A percentile compares a stretch with the other conserved stretches of the same genome.
Conservation (phyloP, 371 early-diverging fungal genomes). For the Apophysomyces trapeziformis region DNA sequence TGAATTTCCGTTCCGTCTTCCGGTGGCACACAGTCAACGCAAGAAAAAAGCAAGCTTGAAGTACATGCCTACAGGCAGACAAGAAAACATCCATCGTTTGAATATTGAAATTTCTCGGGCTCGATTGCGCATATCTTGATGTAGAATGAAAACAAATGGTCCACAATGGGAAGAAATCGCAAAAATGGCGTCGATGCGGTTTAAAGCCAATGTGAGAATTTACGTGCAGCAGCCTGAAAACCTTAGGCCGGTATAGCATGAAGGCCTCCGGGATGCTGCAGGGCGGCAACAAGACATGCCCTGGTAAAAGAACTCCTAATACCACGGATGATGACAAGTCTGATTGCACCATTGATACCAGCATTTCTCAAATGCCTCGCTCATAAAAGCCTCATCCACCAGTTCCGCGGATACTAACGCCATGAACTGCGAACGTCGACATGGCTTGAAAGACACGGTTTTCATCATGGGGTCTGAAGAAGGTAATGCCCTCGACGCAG, state of each 20-base stretch:
- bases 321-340: slow-evolving; percentile 10
- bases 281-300: slow-evolving; percentile 6
- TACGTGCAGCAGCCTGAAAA: slow-evolving; percentile 5
- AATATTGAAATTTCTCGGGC: neutral
- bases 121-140: neutral
- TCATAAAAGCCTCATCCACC: neutral
- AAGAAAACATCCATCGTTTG: no score
- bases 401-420: slow-evolving; percentile 4
- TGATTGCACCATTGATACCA: slow-evolving; percentile 10
- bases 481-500: neutral
- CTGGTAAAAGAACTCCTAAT: slow-evolving; percentile 3
- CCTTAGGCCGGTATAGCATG: slow-evolving; percentile 1
- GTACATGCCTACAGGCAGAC: no score
- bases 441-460: slow-evolving; percentile 7
- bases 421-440: slow-evolving; percentile 7
- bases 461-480: slow-evolving; percentile 10
- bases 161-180: slow-evolving; percentile 8
- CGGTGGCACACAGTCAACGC: no score
- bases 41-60: no score
- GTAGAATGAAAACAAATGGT: slow-evolving; percentile 9
- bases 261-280: neutral
- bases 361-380: slow-evolving; percentile 6
- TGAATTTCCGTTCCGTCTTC: no score
- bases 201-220: slow-evolving; percentile 7
- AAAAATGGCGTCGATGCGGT: slow-evolving; percentile 7